phyloP scores from a whole-genome alignment of 345 rosid species.

The Durio zibethinus region DNA sequence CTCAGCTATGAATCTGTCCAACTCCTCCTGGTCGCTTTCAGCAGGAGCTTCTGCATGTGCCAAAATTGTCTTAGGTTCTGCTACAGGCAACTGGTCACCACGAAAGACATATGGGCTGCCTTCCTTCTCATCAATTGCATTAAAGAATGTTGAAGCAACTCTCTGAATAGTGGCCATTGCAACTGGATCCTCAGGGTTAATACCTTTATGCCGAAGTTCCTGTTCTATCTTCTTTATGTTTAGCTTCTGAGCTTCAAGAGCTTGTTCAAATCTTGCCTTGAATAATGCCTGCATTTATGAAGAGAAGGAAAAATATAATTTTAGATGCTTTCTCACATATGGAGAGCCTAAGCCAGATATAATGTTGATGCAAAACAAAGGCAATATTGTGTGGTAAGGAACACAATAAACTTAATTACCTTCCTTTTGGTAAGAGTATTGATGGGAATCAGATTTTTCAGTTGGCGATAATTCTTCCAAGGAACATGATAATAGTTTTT shows the following conservation, averaged over 20 bases:
- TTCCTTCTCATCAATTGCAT: slow-evolving; percentile 89
- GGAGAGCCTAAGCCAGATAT: neutral
- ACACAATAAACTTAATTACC: slow-evolving; percentile 36
- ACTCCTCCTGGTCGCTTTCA: slow-evolving; percentile 96
- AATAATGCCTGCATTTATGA: slow-evolving; percentile 72
- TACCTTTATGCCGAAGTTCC: slow-evolving; percentile 77
- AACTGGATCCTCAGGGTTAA: slow-evolving; percentile 97
- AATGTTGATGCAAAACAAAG: slow-evolving; percentile 4
- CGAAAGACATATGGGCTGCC: slow-evolving; percentile 91
- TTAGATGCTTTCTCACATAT: neutral
- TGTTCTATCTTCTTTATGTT: slow-evolving; percentile 92
- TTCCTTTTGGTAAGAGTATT: slow-evolving; percentile 94
- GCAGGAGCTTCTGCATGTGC: slow-evolving; percentile 45
- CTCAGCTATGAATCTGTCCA: slow-evolving; percentile 83
- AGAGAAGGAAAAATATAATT: slow-evolving; percentile 15
- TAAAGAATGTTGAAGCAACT: slow-evolving; percentile 95
- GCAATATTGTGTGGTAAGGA: neutral
- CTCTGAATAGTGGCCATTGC: slow-evolving; percentile 98
- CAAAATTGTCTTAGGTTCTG: slow-evolving; percentile 21
- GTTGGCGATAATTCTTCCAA: slow-evolving; percentile 97
- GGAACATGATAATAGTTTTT: slow-evolving; percentile 93
- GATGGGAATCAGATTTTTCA: slow-evolving; percentile 85
- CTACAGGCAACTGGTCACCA: slow-evolving; percentile 41
- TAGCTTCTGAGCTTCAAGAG: slow-evolving; percentile 97
- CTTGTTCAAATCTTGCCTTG: slow-evolving; percentile 97